Conservation (phyloP, 352 stramenopile species). For the Hyaloperonospora brassicae region DNA sequence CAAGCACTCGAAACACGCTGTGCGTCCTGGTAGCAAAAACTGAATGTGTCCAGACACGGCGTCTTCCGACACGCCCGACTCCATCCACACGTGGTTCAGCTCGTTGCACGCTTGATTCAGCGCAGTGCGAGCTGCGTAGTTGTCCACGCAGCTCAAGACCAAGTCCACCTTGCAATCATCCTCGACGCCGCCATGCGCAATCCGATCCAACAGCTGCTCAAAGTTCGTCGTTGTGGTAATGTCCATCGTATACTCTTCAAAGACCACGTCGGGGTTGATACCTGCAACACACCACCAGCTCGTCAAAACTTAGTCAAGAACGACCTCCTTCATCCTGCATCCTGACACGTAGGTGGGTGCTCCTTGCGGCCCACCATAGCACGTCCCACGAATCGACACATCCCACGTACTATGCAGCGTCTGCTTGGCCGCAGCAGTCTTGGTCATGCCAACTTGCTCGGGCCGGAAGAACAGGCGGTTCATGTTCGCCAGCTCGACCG, state of each 20-base stretch:
- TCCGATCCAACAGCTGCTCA: conserved; percentile 70
- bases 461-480: conserved; percentile 88
- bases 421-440: conserved; percentile 82
- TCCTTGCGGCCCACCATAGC: background rate
- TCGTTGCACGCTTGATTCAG: conserved; percentile 87
- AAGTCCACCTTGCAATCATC: conserved; percentile 55
- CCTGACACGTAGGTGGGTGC: background rate
- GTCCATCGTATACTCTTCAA: conserved; percentile 83
- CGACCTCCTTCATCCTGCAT: too few species aligned
- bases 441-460: conserved; percentile 80
- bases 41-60: conserved; percentile 87
- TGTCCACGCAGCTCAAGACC: conserved; percentile 87
- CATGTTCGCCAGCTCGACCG: conserved; percentile 88
- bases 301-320: background rate
- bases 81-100: conserved; percentile 84
- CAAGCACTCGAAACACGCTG: conserved; percentile 85
- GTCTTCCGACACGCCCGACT: conserved; percentile 87
- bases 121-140: conserved; percentile 80
- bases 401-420: conserved; percentile 63
- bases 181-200: conserved; percentile 62
- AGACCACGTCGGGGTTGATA: conserved; percentile 87
- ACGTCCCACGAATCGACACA: background rate
- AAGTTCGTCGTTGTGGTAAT: conserved; percentile 84
- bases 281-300: conserved; percentile 16
- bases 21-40: conserved; percentile 73